phyloP scores from a whole-genome alignment of 2,329 filamentous ascomycete genomes.

The Botrytis byssoidea region DNA sequence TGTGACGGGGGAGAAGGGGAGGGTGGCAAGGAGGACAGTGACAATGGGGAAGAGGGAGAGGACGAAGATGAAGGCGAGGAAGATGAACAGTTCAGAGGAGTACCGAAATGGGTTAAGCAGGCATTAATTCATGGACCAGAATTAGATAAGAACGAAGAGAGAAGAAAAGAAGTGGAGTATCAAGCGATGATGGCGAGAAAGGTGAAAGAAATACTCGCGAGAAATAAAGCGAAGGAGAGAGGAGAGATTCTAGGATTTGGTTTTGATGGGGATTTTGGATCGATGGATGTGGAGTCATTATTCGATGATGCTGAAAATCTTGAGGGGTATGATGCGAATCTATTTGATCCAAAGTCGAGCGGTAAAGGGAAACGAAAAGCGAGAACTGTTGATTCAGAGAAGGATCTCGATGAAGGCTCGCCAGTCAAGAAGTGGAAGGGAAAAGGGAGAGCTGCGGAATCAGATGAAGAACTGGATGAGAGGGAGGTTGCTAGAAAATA shows the following conservation, averaged over 20 bases:
- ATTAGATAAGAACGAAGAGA: conserved; percentile 1
- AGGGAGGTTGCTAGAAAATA: background rate
- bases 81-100: background rate
- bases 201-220: background rate
- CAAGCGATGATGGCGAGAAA: background rate
- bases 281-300: background rate
- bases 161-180: background rate
- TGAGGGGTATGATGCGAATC: too few species aligned
- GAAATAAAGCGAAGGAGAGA: background rate
- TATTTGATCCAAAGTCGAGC: background rate
- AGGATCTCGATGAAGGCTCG: background rate
- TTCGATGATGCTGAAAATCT: too few species aligned
- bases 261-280: background rate
- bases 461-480: conserved; percentile 7
- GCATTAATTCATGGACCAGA: background rate
- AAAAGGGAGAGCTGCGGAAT: background rate
- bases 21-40: background rate
- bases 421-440: conserved; percentile 11
- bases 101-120: conserved; percentile 8
- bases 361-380: background rate
- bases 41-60: background rate
- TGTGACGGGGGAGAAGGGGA: background rate
- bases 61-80: background rate
- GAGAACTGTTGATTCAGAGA: background rate
- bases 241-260: background rate